These are phyloP conservation scores for Suhomyces maxii DNA, from an alignment of 1,139 yeast genomes.

Conservation along the genomic window DNA sequence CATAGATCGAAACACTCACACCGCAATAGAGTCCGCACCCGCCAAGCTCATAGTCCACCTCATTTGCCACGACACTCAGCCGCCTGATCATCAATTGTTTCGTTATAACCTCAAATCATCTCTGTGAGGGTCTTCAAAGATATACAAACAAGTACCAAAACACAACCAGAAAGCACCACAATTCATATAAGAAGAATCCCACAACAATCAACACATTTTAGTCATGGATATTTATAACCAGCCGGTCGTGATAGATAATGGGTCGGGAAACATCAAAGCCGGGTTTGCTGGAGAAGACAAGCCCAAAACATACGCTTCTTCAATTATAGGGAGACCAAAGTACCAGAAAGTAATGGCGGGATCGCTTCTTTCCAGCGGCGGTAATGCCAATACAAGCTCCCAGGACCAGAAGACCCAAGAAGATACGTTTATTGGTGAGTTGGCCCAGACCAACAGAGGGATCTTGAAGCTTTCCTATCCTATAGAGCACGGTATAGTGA, in stretches of 20 bases:
- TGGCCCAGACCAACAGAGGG: conserved; percentile 77
- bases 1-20: no score
- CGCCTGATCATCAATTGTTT: no score
- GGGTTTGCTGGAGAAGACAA: conserved; percentile 93
- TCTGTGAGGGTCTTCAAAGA: no score
- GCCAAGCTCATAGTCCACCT: no score
- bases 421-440: conserved; percentile 65
- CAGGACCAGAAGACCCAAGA: conserved; percentile 17
- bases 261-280: conserved; percentile 85
- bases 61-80: no score
- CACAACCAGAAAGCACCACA: neutral
- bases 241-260: conserved; percentile 90
- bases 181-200: no score
- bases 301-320: conserved; percentile 58
- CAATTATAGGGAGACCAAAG: conserved; percentile 77
- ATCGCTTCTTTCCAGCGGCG: conserved; percentile 46
- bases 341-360: conserved; percentile 87
- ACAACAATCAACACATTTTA: neutral
- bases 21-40: no score
- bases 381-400: neutral
- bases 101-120: no score
- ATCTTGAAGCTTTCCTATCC: conserved; percentile 71
- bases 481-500: conserved; percentile 76
- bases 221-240: conserved; percentile 55
- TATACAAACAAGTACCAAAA: no score